phyloP scores from a whole-genome alignment of 78 protist genomes.

The Dictyostelium firmibasis region DNA sequence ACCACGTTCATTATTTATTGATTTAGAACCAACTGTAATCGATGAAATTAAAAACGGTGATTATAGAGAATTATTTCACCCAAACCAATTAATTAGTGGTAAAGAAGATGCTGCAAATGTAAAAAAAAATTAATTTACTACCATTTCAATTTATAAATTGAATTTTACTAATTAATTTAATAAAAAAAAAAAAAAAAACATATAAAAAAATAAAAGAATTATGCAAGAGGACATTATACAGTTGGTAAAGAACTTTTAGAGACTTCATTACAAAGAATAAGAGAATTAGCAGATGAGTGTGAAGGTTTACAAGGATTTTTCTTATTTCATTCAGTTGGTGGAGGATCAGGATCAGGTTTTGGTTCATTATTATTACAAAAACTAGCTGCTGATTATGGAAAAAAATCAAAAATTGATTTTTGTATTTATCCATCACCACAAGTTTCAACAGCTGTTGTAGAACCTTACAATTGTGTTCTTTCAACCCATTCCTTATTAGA shows the following conservation, averaged over 20 bases:
- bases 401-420: slow-evolving; percentile 98
- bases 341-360: slow-evolving; percentile 99
- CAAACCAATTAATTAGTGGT: slow-evolving; percentile 98
- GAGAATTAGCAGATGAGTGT: slow-evolving; percentile 99
- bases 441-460: slow-evolving; percentile 99
- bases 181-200: background rate
- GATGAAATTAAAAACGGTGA: slow-evolving; percentile 97
- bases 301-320: slow-evolving; percentile 98
- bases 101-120: slow-evolving; percentile 99
- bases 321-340: slow-evolving; percentile 97
- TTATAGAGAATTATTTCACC: slow-evolving; percentile 98
- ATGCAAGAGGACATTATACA: slow-evolving; percentile 99
- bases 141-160: too few species aligned
- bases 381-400: slow-evolving; percentile 98
- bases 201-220: slow-evolving; percentile 37
- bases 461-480: slow-evolving; percentile 99
- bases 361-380: slow-evolving; percentile 97
- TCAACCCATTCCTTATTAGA: slow-evolving; percentile 97
- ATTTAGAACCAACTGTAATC: slow-evolving; percentile 97
- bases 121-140: background rate
- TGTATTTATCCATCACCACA: slow-evolving; percentile 97
- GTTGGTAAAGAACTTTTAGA: slow-evolving; percentile 98
- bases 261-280: slow-evolving; percentile 95
- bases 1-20: slow-evolving; percentile 97
- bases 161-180: background rate